Base-by-base conservation (phyloP, 768 basidiomycete species). In the Naganishia onofrii region DNA sequence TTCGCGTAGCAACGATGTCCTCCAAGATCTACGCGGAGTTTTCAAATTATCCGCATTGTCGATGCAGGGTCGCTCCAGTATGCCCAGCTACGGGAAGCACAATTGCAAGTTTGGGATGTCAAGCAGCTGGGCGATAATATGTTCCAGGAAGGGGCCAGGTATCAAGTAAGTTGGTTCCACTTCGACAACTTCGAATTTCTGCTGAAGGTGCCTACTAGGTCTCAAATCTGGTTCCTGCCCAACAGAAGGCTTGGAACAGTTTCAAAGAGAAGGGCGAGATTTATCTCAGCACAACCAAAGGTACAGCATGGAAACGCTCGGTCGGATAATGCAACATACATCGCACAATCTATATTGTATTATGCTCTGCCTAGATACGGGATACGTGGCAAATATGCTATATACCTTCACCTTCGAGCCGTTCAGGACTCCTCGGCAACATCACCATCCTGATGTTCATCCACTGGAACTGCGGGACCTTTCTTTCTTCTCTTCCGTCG, bases 21-120 rank as follows among this genome's bases (percentile, higher is more conserved):
- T 3, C 84, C 87, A 2, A 87, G 93, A 7, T 82, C 90, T 28
- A 88, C 92, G 15, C 86, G 88, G 51, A 87, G 84, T 64, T 93
- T 95, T 81, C 84, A 91, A 52, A 86, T 94, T 6, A 76, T 93
- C 19, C 82, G 87, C 17, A 84, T 89, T 19, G 82, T 85, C 72
- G 93, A 81, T 69, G 77, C 78, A 1, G 46, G 56, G 28, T 90
- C 76, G 85, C 86, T 21, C 83, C 84, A 42, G 88, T 87, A 31
- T 73, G 76, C 0, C 64, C 84, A 84, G 0, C 82, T 86, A 70
- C 85, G 91, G 60, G 84, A 81, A 1, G 93, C 88, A 0, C 90
- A 91, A 77, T 73, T 97, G 66, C 93, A 89, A 0, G 85, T 94
- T 3, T 93, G 91, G 91, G 91, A 94, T 75, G 88, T 86, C 2